Base-by-base conservation (phyloP, 495 filamentous ascomycete genomes). In the Penicillium arizonense region DNA sequence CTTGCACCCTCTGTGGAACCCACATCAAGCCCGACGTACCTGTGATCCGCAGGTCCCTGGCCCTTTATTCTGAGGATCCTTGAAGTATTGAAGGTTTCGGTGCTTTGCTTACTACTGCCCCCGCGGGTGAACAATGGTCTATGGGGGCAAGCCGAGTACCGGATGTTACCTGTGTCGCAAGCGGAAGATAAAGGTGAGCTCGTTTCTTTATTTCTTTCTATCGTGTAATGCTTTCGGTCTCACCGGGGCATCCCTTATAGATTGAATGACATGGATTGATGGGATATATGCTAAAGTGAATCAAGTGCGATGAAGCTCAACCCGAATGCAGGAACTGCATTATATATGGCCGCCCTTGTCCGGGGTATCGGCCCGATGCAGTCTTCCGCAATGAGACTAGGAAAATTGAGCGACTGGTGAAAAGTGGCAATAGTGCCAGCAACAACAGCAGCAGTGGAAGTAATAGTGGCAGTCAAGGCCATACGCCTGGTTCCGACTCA, bases 121-220 rank as follows among this genome's bases (percentile, higher is more conserved):
- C 45, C 3, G 37, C 38, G 53, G 42, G 26, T 58, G 50, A 70
- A 57, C 38, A 51, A 77, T 77, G 74, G 74, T 77, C 16, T 77
- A 76, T 64, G 69, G 66, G 37, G 74, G 71, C 10, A 76, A 72
- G 42, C 71, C 73, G 21, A 77, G 74, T 57, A 75, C 70, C 26
- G 74, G 74, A 58, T 77, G 74, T 67, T 58, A 74, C 61, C 55
- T 75, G 56, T 77, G 74, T 61, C 74, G 74, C 56, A 74, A 69
- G 50, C 67, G 73, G 46, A 77, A 76, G 60, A 76, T 77, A 53
- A 77, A 76, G 73, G 74, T 76, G 21, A 49, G 20, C 23, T 37
- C 36, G 12, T 12, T 38, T 50, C 33, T 20, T n/a, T 20, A 36
- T 14, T 23, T 30, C 37, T 43, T 47, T 46, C 18, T 32, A 20